phyloP scores from a whole-genome alignment of 2,329 filamentous ascomycete genomes.

The Pseudopithomyces chartarum region DNA sequence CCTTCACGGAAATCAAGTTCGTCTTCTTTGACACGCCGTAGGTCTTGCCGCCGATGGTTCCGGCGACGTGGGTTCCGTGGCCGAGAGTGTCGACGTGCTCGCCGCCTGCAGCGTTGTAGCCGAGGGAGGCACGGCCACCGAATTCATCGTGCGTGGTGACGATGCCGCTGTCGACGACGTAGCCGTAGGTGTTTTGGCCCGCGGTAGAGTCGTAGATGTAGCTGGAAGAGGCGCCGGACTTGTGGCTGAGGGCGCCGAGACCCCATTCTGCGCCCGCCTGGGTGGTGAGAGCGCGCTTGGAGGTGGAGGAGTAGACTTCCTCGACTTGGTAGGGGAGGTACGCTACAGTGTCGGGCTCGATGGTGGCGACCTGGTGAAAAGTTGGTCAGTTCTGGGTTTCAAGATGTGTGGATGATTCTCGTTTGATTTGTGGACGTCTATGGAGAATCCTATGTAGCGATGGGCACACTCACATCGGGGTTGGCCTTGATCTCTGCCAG shows the following conservation, averaged over 20 bases:
- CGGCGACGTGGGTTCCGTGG: slow-evolving; percentile 44
- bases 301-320: slow-evolving; percentile 2
- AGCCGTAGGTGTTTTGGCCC: slow-evolving; percentile 51
- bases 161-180: slow-evolving; percentile 67
- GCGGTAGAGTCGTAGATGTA: slow-evolving; percentile 25
- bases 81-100: slow-evolving; percentile 22
- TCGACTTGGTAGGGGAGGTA: slow-evolving; percentile 19
- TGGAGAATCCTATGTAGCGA: too few relatives aligned
- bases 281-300: slow-evolving; percentile 21
- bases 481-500: slow-evolving; percentile 45
- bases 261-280: slow-evolving; percentile 27
- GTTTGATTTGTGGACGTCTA: background rate
- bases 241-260: slow-evolving; percentile 26
- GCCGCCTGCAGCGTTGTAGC: slow-evolving; percentile 17
- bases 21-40: slow-evolving; percentile 28
- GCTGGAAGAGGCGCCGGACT: slow-evolving; percentile 13
- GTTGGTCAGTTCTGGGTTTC: background rate
- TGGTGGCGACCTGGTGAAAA: slow-evolving; percentile 14
- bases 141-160: slow-evolving; percentile 52
- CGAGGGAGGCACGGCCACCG: slow-evolving; percentile 24
- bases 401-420: background rate
- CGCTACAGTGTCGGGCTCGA: slow-evolving; percentile 20
- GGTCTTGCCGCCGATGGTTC: slow-evolving; percentile 43
- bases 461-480: slow-evolving; percentile 19
- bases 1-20: slow-evolving; percentile 36